Conservation (phyloP, 129 eudicot genomes). For the sunflower (Helianthus annuus) region DNA sequence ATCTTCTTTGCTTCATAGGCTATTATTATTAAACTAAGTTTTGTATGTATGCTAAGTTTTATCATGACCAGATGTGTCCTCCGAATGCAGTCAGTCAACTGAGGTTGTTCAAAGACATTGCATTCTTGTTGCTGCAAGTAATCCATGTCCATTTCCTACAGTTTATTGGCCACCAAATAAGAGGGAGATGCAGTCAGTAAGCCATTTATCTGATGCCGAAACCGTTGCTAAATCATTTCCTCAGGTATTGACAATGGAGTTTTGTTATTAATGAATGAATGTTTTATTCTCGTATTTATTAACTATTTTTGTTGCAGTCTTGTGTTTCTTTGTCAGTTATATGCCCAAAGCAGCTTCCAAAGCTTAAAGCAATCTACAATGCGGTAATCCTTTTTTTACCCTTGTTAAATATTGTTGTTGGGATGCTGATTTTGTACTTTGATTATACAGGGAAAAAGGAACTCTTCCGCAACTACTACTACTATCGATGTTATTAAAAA, state of each 20-base stretch:
- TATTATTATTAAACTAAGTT: too few relatives aligned
- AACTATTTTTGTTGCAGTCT: constrained; percentile 12
- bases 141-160: constrained; percentile 18
- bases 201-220: constrained; percentile 8
- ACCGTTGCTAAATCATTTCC: constrained; percentile 11
- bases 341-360: constrained; percentile 28
- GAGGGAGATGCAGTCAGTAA: background rate
- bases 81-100: background rate
- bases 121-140: constrained; percentile 31
- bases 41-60: background rate
- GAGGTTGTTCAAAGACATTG: constrained; percentile 17
- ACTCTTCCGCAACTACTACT: constrained; percentile 53
- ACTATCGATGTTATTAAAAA: constrained; percentile 52
- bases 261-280: background rate
- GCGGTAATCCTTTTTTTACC: constrained; percentile 4
- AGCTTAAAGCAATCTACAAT: constrained; percentile 19
- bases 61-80: constrained; percentile 21
- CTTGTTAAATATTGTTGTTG: background rate
- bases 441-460: constrained; percentile 57
- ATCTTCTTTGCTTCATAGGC: background rate
- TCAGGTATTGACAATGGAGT: constrained; percentile 11
- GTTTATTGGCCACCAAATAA: constrained; percentile 2
- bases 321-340: constrained; percentile 27
- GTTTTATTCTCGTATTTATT: background rate
- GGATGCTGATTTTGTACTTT: background rate